These are phyloP conservation scores for Lepidium aucheri DNA, from an alignment of 345 rosid genomes.

Conservation along the genomic window DNA sequence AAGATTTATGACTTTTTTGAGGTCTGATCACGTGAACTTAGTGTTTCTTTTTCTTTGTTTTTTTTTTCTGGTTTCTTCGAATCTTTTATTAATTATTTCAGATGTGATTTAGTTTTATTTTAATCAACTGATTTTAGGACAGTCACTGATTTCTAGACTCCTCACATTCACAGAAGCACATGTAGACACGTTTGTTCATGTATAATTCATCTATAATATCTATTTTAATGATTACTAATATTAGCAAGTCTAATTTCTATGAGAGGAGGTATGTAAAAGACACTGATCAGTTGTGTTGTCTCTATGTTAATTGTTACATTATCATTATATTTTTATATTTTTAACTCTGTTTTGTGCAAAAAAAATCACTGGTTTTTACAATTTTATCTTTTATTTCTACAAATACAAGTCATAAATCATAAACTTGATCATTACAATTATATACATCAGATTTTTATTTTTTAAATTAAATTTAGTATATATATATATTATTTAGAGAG, in stretches of 20 bases:
- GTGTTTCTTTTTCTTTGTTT: not conserved
- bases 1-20: constrained; percentile 17
- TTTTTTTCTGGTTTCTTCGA: not conserved
- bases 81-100: not conserved
- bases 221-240: not conserved
- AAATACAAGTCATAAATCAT: too few species aligned
- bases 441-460: too few species aligned
- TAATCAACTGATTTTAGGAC: not conserved
- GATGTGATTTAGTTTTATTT: constrained; percentile 7
- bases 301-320: not conserved
- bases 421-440: too few species aligned
- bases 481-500: too few species aligned
- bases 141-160: not conserved
- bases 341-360: too few species aligned
- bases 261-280: not conserved
- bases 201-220: not conserved
- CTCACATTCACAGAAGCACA: constrained; percentile 8
- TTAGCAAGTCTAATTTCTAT: not conserved
- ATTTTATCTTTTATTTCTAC: too few species aligned
- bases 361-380: too few species aligned
- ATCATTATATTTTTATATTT: too few species aligned
- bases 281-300: constrained; percentile 3
- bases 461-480: too few species aligned
- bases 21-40: constrained; percentile 29
- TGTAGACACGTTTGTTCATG: constrained; percentile 10